phyloP scores from a whole-genome alignment of 2,329 filamentous ascomycete species.

The Pseudogymnoascus sp. region DNA sequence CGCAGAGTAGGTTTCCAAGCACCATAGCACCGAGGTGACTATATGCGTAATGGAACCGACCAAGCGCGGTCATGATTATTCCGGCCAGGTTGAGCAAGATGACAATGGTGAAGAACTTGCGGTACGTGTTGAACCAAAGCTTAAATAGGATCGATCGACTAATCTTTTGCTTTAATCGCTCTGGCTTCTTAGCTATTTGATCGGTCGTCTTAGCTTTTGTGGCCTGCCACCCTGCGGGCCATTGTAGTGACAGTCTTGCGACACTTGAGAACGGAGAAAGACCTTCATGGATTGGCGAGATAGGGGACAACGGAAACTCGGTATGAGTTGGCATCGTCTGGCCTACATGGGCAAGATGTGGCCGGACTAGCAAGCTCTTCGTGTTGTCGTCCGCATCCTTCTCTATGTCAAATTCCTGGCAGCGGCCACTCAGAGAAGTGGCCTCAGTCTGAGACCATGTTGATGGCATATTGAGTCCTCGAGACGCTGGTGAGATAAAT shows the following conservation, averaged over 20 bases:
- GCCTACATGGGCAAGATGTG: constrained; percentile 19
- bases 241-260: constrained; percentile 22
- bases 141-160: constrained; percentile 29
- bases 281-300: constrained; percentile 28
- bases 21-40: constrained; percentile 33
- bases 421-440: constrained; percentile 9
- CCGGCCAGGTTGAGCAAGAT: constrained; percentile 30
- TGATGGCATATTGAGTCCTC: constrained; percentile 18
- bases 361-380: constrained; percentile 18
- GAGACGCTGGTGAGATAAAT: constrained; percentile 3
- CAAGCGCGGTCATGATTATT: constrained; percentile 28
- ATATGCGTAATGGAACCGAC: constrained; percentile 30
- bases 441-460: constrained; percentile 16
- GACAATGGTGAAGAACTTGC: constrained; percentile 34
- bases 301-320: constrained; percentile 18
- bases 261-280: constrained; percentile 26
- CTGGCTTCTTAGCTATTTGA: constrained; percentile 9
- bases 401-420: constrained; percentile 27
- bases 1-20: constrained; percentile 33
- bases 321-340: constrained; percentile 19
- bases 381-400: constrained; percentile 29
- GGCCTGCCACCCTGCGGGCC: constrained; percentile 14
- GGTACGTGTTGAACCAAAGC: constrained; percentile 36
- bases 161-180: constrained; percentile 18
- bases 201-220: constrained; percentile 2